phyloP scores from a whole-genome alignment of 2,329 filamentous ascomycete genomes.

The Neofusicoccum sp. region DNA sequence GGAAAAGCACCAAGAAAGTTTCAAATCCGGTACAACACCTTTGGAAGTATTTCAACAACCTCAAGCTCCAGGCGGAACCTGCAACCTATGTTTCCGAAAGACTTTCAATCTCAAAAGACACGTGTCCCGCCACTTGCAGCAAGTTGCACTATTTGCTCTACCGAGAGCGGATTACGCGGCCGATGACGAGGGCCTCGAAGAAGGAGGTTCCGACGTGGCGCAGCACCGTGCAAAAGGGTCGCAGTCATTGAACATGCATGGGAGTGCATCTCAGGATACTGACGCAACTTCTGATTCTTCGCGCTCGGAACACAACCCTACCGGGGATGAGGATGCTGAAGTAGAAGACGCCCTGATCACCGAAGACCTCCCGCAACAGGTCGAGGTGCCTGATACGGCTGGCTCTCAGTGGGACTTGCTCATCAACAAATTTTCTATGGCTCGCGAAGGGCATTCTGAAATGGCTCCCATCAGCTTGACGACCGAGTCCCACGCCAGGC shows the following conservation, averaged over 20 bases:
- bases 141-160: slow-evolving; percentile 21
- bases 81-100: slow-evolving; percentile 15
- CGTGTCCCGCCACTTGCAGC: slow-evolving; percentile 19
- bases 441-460: not conserved
- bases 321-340: not conserved
- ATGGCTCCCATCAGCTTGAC: not conserved
- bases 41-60: slow-evolving; percentile 12
- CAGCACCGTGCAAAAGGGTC: not conserved
- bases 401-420: not conserved
- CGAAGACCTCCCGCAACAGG: not conserved
- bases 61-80: not conserved
- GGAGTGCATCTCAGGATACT: not conserved
- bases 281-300: not conserved
- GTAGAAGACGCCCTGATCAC: not conserved
- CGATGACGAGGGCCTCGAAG: not conserved
- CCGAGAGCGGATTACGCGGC: slow-evolving; percentile 8
- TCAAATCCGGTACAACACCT: not conserved
- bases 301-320: not conserved
- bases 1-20: not conserved
- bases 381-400: not conserved
- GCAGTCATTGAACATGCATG: not conserved
- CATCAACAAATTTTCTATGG: not conserved
- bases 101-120: slow-evolving; percentile 17
- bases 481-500: not conserved
- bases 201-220: not conserved